These are phyloP conservation scores for Mrakia frigida DNA, from an alignment of 768 basidiomycete genomes.

Conservation along the genomic window DNA sequence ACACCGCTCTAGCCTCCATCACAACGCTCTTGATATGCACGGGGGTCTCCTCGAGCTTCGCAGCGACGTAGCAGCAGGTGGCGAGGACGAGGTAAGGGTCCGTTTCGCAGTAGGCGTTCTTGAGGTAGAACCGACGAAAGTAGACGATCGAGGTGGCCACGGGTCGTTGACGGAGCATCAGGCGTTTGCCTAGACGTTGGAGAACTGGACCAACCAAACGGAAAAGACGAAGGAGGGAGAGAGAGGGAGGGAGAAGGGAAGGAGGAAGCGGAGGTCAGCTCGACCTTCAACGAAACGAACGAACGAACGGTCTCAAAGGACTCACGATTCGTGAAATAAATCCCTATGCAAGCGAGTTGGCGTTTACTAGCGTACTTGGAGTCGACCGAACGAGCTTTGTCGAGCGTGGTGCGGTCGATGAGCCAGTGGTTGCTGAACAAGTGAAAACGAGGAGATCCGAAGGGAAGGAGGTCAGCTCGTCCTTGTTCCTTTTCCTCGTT, in stretches of 20 bases:
- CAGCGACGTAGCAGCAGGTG: slow-evolving; percentile 91
- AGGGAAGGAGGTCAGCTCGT: slow-evolving; percentile 34
- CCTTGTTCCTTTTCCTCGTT: neutral
- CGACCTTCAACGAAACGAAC: neutral
- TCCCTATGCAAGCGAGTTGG: slow-evolving; percentile 73
- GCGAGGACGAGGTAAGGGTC: slow-evolving; percentile 89
- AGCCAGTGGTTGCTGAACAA: slow-evolving; percentile 87
- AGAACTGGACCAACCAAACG: slow-evolving; percentile 54
- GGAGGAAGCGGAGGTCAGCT: neutral
- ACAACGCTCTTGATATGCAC: slow-evolving; percentile 90
- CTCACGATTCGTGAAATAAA: slow-evolving; percentile 81
- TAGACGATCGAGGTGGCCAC: slow-evolving; percentile 92
- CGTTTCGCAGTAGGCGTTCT: slow-evolving; percentile 91
- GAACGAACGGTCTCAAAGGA: neutral
- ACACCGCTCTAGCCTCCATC: slow-evolving; percentile 69
- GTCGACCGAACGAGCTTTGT: slow-evolving; percentile 70
- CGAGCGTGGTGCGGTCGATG: slow-evolving; percentile 69
- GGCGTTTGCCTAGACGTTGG: slow-evolving; percentile 64
- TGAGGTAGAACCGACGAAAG: slow-evolving; percentile 93
- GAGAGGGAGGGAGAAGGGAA: neutral
- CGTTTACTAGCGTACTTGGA: slow-evolving; percentile 70
- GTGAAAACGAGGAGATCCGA: too few relatives aligned
- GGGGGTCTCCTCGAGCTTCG: slow-evolving; percentile 94
- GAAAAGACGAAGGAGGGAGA: neutral
- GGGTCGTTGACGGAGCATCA: slow-evolving; percentile 77